Base-by-base conservation (phyloP, 495 filamentous ascomycete genomes). In the Evansstolkia leycettana region DNA sequence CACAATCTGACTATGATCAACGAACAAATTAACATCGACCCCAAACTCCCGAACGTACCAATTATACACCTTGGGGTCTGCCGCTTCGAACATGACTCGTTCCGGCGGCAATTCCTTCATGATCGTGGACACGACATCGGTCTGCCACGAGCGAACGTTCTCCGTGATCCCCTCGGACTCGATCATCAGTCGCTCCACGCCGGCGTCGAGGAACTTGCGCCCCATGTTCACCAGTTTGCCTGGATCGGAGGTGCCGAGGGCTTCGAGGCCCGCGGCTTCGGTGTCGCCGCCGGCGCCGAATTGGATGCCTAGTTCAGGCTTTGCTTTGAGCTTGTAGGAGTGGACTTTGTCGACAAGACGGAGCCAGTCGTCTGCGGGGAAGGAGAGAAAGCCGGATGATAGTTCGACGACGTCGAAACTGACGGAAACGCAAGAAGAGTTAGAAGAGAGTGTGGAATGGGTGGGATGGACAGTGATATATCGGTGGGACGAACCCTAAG, bases 91-190 rank as follows among this genome's bases (percentile, higher is more conserved):
- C 72, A 78, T 76, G 31, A 76, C 69, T 0, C 59, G 61, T 41
- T 75, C 71, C 8, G 55, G 36, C 1, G 69, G 70, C 14, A 78
- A 40, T 36, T 69, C 67, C 31, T 65, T 64, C 52, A 74, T 55
- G 31, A 75, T 70, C 17, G 45, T 51, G n/a, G 64, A 64, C 3
- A 76, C 65, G 11, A 76, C 70, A 39, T 76, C 70, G 2, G 70
- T 75, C 25, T 68, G 52, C 73, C 73, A 76, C 12, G 53, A 50
- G 30, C 48, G 56, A 7, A 76, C 69, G 40, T 75, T 75, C 57
- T 75, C 71, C 5, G 72, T 75, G 42, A 75, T 75, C 0, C 70
- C 72, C 47, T 75, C 72, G n/a, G 66, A 72, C 44, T 76, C 72
- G 36, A 75, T 71, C 71, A 76, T 75, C 33, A 75, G 47, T 2